Conservation (phyloP, 192 early-diverging fungal genomes). For the Gryganskiella cystojenkinii region DNA sequence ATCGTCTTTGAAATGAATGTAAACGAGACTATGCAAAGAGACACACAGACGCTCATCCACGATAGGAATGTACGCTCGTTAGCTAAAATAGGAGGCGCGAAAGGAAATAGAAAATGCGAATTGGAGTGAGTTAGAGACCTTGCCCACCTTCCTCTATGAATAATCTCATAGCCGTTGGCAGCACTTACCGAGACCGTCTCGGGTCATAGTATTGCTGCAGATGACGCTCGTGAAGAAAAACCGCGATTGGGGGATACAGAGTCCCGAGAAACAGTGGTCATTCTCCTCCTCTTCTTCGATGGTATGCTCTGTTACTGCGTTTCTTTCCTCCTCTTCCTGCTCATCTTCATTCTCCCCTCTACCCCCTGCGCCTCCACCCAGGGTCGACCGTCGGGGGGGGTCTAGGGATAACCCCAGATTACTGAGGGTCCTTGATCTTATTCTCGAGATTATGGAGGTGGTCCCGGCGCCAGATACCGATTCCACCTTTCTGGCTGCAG, state of each 20-base stretch:
- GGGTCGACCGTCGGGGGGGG: too few relatives aligned
- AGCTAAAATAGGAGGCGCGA: conserved; percentile 5
- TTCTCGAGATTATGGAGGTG: too few relatives aligned
- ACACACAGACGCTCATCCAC: conserved; percentile 19
- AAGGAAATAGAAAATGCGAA: background rate
- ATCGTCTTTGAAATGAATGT: conserved; percentile 32
- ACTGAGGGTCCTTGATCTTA: background rate
- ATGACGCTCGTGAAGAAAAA: conserved; percentile 45
- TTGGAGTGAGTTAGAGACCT: too few relatives aligned
- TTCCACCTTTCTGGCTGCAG: background rate
- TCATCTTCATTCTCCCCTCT: background rate
- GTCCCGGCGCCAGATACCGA: background rate
- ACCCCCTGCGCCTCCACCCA: background rate
- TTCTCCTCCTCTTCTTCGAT: conserved; percentile 17
- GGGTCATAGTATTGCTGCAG: conserved; percentile 49
- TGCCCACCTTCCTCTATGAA: too few relatives aligned
- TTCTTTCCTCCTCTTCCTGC: conserved; percentile 2
- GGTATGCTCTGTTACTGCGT: too few relatives aligned
- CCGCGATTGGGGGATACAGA: conserved; percentile 25
- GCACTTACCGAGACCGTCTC: conserved; percentile 40
- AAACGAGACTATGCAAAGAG: conserved; percentile 40
- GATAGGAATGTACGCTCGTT: conserved; percentile 45
- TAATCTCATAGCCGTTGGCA: background rate
- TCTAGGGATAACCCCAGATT: background rate
- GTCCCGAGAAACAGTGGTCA: conserved; percentile 33